Base-by-base conservation (phyloP, 1,284 basidiomycete species). In the Malassezia sympodialis region DNA sequence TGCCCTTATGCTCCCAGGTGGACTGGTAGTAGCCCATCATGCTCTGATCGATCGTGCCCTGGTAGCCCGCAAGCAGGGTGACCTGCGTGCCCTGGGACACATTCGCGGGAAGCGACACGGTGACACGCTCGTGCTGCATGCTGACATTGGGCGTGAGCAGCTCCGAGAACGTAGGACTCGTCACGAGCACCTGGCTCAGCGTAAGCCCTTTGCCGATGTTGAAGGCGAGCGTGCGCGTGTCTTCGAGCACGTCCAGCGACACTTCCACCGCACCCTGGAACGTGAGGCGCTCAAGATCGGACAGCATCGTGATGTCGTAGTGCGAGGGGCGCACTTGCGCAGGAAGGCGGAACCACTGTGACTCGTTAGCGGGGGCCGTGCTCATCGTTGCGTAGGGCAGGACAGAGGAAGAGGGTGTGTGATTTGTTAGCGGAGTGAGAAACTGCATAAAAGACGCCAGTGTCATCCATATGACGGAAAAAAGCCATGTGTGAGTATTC, bases 211-310 rank as follows among this genome's bases (percentile, higher is more conserved):
- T 66, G 41, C 83, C 80, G 12, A 83, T 78, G 44, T 67, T 67
- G 57, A 67, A 53, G 12, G 37, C 34, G 37, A 66, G 42, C 32
- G 30, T n/a, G n/a, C 62, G 56, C 2, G 86, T 87, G 58, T 84
- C 80, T 55, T 82, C 76, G 48, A 80, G 75, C 54, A 91, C 77
- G 54, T 87, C 80, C 56, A 94, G 77, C 65, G 86, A 87, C 65
- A 89, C 82, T 62, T 83, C 82, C 27, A 84, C 86, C 55, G 85
- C 80, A 35, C 90, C 90, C 40, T 82, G 79, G 72, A 90, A 94
- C 19, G 76, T 80, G 49, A 82, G 78, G 26, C 79, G 79, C 56
- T 85, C 80, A 46, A 94, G 80, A 76, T 91, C 86, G 3, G 90
- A 63, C 70, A 81, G 84, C 75, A 93, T 78, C 43, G 82, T 84